Percentiles rank a stretch among this genome's conserved stretches.
Conservation (phyloP, 495 filamentous ascomycete genomes). For the Haplographium delicatum region DNA sequence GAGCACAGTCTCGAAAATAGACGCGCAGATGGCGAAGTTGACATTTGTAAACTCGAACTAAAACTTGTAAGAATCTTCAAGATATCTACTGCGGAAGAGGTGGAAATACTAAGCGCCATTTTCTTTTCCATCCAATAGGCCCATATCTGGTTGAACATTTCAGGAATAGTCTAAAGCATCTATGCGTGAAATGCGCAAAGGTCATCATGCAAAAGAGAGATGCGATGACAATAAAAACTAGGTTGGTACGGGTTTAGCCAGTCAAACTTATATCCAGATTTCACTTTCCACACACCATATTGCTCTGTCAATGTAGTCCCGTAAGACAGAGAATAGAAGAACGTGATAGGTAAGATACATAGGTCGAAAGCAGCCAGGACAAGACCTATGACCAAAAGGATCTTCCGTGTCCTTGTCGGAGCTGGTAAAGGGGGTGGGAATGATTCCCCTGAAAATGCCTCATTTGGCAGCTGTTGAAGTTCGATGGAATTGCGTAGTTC, state of each 20-base stretch:
- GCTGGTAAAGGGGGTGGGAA: not conserved
- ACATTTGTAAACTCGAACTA: conserved; percentile 10
- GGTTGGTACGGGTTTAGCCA: no score
- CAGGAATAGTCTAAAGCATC: not conserved
- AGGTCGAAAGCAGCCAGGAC: not conserved
- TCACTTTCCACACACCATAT: not conserved
- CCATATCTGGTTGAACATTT: not conserved
- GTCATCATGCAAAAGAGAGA: conserved; percentile 11
- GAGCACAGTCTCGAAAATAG: conserved; percentile 5
- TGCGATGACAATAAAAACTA: conserved; percentile 8
- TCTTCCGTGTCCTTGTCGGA: not conserved
- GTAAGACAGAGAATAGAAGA: conserved; percentile 6
- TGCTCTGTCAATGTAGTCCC: not conserved
- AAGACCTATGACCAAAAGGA: not conserved
- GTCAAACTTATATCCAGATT: no score
- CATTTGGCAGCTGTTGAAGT: not conserved
- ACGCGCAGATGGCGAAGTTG: conserved; percentile 7
- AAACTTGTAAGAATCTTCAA: not conserved
- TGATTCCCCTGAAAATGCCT: not conserved
- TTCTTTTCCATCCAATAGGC: conserved; percentile 5
- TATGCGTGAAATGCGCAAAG: conserved; percentile 8
- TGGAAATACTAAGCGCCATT: conserved; percentile 4
- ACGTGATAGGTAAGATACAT: conserved; percentile 5
- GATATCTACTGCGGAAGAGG: not conserved
- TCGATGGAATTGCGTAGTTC: not conserved